Percentiles rank a stretch among this genome's conserved stretches.
These are phyloP conservation scores for Fusarium acutatum DNA, from an alignment of 2,329 filamentous ascomycete genomes.

Conservation along the genomic window DNA sequence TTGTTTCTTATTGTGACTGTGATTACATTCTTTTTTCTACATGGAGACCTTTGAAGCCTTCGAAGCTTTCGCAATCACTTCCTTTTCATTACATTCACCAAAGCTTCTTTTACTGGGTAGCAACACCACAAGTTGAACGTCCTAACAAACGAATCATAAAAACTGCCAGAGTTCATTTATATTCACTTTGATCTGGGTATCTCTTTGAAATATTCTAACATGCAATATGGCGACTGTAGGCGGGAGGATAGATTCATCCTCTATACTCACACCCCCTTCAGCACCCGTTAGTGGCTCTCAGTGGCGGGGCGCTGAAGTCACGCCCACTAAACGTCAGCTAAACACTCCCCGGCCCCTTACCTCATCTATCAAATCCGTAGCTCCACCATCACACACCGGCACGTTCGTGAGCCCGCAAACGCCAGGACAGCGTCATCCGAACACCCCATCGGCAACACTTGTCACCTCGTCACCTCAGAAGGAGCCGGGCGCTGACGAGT, in stretches of 20 bases:
- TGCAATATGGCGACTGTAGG: background rate
- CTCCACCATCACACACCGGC: background rate
- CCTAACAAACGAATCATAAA: background rate
- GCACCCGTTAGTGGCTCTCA: background rate
- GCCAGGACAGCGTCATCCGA: background rate
- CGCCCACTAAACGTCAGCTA: constrained; percentile 1
- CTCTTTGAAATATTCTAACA: background rate
- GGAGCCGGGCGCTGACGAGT: constrained; percentile 22
- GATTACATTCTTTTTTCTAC: background rate
- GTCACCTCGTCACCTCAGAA: constrained; percentile 19
- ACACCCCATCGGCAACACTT: constrained; percentile 1
- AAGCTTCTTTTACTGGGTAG: background rate
- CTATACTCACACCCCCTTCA: constrained; percentile 17
- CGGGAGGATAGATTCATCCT: background rate
- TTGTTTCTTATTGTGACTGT: background rate
- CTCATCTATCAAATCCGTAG: constrained; percentile 1
- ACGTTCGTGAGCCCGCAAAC: constrained; percentile 24
- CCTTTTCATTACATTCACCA: background rate
- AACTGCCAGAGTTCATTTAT: background rate
- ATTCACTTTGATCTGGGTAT: background rate
- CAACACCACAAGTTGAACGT: background rate
- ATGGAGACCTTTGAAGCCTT: background rate
- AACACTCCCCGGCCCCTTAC: background rate
- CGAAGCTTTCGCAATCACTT: background rate
- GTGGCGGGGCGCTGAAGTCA: background rate